These are phyloP conservation scores for Simmondsia chinensis DNA, from an alignment of 148 eudicot species.

Conservation along the genomic window DNA sequence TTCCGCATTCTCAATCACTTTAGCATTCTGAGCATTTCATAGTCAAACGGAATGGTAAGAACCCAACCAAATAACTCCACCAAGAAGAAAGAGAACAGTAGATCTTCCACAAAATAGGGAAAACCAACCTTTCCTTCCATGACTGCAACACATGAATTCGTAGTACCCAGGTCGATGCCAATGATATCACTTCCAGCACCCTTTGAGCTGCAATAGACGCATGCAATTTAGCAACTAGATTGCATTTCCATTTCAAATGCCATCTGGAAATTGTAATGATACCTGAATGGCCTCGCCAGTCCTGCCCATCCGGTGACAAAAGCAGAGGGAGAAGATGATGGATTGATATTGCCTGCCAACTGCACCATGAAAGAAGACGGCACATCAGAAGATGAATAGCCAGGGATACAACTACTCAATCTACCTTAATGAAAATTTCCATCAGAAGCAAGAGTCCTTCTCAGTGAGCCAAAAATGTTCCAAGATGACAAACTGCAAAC, in stretches of 20 bases:
- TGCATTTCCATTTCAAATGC: background rate
- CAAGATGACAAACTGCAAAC: no score
- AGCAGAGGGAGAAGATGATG: conserved; percentile 7
- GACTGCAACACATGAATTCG: conserved; percentile 56
- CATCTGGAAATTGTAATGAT: background rate
- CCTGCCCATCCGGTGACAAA: conserved; percentile 13
- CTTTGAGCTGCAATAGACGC: conserved; percentile 24
- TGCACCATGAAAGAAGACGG: conserved; percentile 2
- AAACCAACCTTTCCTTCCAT: conserved; percentile 51
- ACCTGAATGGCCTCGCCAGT: conserved; percentile 35
- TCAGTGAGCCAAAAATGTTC: no score
- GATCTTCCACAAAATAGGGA: background rate
- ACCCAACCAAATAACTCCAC: background rate
- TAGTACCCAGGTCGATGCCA: conserved; percentile 58
- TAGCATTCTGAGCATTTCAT: no score
- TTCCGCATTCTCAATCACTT: conserved; percentile 56
- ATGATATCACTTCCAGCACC: conserved; percentile 36
- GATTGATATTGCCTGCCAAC: conserved; percentile 23
- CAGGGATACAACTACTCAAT: no score
- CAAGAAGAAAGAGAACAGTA: background rate
- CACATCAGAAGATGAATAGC: background rate
- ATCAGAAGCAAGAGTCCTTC: no score
- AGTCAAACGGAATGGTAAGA: background rate
- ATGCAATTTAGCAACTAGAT: background rate
- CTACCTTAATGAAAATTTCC: no score